Conservation (phyloP, 345 rosid genomes). For the Citrus unshiu region DNA sequence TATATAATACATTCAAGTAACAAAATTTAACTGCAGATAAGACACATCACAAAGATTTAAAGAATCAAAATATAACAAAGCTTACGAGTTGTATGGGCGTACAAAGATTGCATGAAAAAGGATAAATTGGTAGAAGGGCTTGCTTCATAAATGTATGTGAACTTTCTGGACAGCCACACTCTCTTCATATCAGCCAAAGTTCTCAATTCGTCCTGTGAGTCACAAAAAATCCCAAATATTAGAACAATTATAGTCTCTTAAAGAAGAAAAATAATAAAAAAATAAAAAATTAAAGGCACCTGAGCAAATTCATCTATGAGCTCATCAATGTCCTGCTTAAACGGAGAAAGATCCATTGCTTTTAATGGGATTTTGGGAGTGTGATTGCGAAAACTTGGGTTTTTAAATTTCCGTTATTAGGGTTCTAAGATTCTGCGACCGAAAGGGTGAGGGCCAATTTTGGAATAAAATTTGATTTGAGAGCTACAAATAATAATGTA, state of each 20-base stretch:
- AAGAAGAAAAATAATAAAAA: background rate
- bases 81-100: constrained; percentile 55
- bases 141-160: constrained; percentile 58
- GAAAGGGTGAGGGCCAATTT: too few species aligned
- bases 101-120: constrained; percentile 68
- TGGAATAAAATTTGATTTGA: too few species aligned
- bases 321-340: background rate
- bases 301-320: background rate
- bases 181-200: constrained; percentile 60
- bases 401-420: too few species aligned
- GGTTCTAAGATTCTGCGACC: too few species aligned
- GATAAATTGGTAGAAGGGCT: constrained; percentile 42
- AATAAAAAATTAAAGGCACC: background rate
- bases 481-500: too few species aligned
- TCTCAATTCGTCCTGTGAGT: constrained; percentile 34
- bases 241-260: background rate
- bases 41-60: background rate
- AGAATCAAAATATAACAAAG: background rate
- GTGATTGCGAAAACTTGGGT: too few species aligned
- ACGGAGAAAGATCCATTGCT: background rate
- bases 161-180: constrained; percentile 56
- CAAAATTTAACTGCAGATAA: background rate
- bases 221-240: background rate
- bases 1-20: too few species aligned
- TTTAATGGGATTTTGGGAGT: too few species aligned